These are phyloP conservation scores for Penicillium paneum DNA, from an alignment of 2,329 filamentous ascomycete genomes.

Conservation along the genomic window DNA sequence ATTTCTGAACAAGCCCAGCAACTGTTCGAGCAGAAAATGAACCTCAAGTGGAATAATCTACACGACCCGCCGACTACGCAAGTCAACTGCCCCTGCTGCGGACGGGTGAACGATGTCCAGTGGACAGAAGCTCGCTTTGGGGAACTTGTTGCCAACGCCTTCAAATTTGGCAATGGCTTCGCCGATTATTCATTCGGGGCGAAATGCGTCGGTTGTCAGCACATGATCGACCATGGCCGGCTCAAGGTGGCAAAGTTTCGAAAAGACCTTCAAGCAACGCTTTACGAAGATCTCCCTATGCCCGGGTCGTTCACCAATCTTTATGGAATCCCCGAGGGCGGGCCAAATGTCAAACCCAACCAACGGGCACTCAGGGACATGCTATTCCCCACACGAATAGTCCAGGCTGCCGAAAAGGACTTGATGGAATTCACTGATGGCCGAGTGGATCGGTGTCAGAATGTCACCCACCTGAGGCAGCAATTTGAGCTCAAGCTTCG, in stretches of 20 bases:
- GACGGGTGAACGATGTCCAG: conserved; percentile 40
- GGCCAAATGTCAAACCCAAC: neutral
- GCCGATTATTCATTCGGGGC: conserved; percentile 46
- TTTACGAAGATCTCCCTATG: conserved; percentile 53
- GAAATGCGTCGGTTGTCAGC: conserved; percentile 52
- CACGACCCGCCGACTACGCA: conserved; percentile 50
- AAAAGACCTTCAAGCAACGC: conserved; percentile 51
- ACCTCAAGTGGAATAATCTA: conserved; percentile 57
- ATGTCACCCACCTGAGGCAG: conserved; percentile 38
- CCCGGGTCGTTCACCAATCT: conserved; percentile 63
- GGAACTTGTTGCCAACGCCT: conserved; percentile 16
- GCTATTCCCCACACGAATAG: conserved; percentile 20
- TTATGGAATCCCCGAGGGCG: conserved; percentile 48
- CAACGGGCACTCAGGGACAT: neutral
- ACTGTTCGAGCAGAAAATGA: conserved; percentile 18
- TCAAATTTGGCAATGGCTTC: conserved; percentile 26
- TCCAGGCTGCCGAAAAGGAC: conserved; percentile 25
- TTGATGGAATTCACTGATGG: conserved; percentile 58
- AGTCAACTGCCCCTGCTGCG: conserved; percentile 57
- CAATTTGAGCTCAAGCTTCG: conserved; percentile 31
- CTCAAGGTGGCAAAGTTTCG: conserved; percentile 62
- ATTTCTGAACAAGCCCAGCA: conserved; percentile 11
- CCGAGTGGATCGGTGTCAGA: conserved; percentile 43
- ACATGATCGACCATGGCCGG: conserved; percentile 53
- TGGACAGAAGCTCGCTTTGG: conserved; percentile 54